A percentile compares a stretch with the other conserved stretches of the same genome.
phyloP scores from a whole-genome alignment of 2,329 filamentous ascomycete species.

The Dothiorella sarmentorum region DNA sequence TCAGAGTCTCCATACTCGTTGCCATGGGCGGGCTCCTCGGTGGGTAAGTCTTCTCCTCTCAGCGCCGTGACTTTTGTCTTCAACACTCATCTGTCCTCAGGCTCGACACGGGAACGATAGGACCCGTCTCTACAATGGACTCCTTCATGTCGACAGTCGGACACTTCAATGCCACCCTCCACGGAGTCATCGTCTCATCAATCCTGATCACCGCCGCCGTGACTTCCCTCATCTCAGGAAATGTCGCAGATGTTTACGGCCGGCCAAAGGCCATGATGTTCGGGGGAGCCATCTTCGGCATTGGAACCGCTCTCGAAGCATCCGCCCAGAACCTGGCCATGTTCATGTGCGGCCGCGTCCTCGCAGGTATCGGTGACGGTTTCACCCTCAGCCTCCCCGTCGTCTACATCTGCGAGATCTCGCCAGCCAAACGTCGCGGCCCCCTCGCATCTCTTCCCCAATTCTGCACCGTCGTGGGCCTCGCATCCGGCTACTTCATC shows the following conservation, averaged over 20 bases:
- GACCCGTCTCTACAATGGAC: conserved; percentile 57
- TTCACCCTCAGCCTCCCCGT: conserved; percentile 46
- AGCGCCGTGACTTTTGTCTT: neutral
- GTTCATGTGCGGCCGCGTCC: conserved; percentile 53
- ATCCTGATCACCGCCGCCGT: conserved; percentile 56
- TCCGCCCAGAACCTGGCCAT: conserved; percentile 46
- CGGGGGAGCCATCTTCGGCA: conserved; percentile 51
- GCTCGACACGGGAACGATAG: conserved; percentile 54
- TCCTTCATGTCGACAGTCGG: conserved; percentile 51
- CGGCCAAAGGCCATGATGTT: conserved; percentile 50
- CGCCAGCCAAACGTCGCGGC: conserved; percentile 50
- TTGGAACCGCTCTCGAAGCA: conserved; percentile 43
- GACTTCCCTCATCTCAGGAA: conserved; percentile 55
- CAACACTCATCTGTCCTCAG: conserved; percentile 11
- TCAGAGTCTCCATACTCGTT: conserved; percentile 22
- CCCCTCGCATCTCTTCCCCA: conserved; percentile 53
- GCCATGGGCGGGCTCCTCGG: conserved; percentile 26
- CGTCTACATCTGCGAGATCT: conserved; percentile 58
- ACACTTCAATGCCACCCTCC: conserved; percentile 48
- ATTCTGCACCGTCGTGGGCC: conserved; percentile 48
- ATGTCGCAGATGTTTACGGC: conserved; percentile 54
- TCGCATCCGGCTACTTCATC: conserved; percentile 57
- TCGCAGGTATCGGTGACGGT: conserved; percentile 59
- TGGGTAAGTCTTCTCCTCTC: conserved; percentile 7
- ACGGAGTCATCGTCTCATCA: conserved; percentile 58